Percentiles rank a stretch among this genome's conserved stretches.
Evolutionary conservation across 2,329 filamentous ascomycete species (phyloP).

Genomic region (Colletotrichum spaethianum): DNA sequence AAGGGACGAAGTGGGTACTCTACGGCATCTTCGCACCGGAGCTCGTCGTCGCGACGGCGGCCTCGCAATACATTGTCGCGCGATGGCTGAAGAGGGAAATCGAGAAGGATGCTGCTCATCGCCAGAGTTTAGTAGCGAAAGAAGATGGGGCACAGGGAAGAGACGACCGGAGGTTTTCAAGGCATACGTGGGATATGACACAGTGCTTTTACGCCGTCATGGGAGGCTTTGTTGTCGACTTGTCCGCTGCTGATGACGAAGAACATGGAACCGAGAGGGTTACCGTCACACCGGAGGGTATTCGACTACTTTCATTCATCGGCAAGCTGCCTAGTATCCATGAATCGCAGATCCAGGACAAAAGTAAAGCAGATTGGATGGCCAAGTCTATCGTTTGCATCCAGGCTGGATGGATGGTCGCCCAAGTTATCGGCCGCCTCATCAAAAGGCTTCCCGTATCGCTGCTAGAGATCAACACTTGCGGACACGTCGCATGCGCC

Average conservation of each 20-base stretch:
- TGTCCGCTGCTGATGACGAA: slow-evolving; percentile 1
- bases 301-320: slow-evolving; percentile 27
- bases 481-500: slow-evolving; percentile 52
- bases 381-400: slow-evolving; percentile 52
- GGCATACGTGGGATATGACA: slow-evolving; percentile 40
- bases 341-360: slow-evolving; percentile 49
- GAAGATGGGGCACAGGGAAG: not conserved
- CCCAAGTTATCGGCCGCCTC: slow-evolving; percentile 51
- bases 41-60: slow-evolving; percentile 49
- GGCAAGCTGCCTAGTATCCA: slow-evolving; percentile 30
- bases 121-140: not conserved
- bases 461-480: slow-evolving; percentile 53
- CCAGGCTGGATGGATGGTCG: slow-evolving; percentile 55
- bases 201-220: slow-evolving; percentile 50
- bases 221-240: slow-evolving; percentile 48
- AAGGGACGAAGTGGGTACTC: slow-evolving; percentile 47
- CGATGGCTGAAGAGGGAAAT: slow-evolving; percentile 36
- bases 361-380: slow-evolving; percentile 52
- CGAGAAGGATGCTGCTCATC: slow-evolving; percentile 13
- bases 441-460: slow-evolving; percentile 51
- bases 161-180: not conserved
- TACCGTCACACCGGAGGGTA: slow-evolving; percentile 31
- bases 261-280: slow-evolving; percentile 6
- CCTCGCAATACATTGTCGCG: slow-evolving; percentile 45
- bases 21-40: slow-evolving; percentile 51